These are phyloP conservation scores for Monotropa hypopitys DNA, from an alignment of 179 eudicot species.

Conservation along the genomic window DNA sequence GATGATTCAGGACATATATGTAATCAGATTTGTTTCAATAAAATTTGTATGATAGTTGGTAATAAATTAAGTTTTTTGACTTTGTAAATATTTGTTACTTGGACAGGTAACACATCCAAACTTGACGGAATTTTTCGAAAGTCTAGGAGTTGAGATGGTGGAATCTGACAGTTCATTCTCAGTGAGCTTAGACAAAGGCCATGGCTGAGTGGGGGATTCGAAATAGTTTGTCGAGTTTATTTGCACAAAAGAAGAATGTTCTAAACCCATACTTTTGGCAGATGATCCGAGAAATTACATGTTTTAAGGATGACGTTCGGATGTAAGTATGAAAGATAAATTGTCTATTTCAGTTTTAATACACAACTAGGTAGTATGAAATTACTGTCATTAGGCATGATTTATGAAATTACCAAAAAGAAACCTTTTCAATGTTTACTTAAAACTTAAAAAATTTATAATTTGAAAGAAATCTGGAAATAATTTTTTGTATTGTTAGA, in stretches of 20 bases:
- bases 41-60: background rate
- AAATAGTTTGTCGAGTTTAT: conserved; percentile 53
- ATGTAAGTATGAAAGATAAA: conserved; percentile 22
- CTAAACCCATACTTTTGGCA: conserved; percentile 65
- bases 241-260: conserved; percentile 68
- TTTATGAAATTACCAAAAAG: too few relatives aligned
- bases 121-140: conserved; percentile 80
- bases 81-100: background rate
- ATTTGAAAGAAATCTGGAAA: background rate
- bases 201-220: conserved; percentile 92
- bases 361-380: too few relatives aligned
- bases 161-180: conserved; percentile 83
- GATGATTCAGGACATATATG: too few relatives aligned
- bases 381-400: too few relatives aligned
- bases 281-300: conserved; percentile 61
- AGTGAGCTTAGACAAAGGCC: conserved; percentile 68
- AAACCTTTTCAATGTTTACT: background rate
- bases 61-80: background rate
- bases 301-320: conserved; percentile 56
- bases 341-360: too few relatives aligned
- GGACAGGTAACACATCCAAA: conserved; percentile 85
- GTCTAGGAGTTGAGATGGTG: conserved; percentile 74
- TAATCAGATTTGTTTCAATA: too few relatives aligned
- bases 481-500: background rate
- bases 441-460: too few relatives aligned